Evolutionary conservation across 805 yeast species (phyloP), one percentile per base, ranked within the genome.

Genomic region (Sugiyamaella floridensis): DNA sequence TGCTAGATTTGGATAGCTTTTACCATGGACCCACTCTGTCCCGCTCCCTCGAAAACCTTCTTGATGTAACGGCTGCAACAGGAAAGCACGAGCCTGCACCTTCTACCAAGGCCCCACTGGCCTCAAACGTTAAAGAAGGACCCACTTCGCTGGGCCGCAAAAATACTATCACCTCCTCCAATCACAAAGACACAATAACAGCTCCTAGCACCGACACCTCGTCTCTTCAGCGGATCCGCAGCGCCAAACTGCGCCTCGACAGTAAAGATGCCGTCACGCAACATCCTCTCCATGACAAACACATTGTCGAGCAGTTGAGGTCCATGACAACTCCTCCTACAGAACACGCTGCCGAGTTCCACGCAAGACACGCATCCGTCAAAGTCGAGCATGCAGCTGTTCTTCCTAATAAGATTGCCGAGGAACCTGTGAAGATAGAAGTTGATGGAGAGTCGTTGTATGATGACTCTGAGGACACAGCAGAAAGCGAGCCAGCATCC

Each of bases 81-180:
- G 37, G 37, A 32, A 43, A 43, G 29, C 45, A 43, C 22, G 15
- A 18, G 45, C 26, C 45, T 16, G n/a, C 43, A n/a, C n/a, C n/a
- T 32, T 4, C 15, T 11, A 10, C 48, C 37, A 14, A 32, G n/a
- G n/a, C 37, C 37, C n/a, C 37, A 8, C 22, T 9, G n/a, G n/a
- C n/a, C 19, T n/a, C 43, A 45, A 16, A 10, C 43, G 9, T 15
- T 15, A 43, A 28, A 18, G 26, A 37, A 6, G 28, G 18, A 28
- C 15, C 50, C n/a, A 29, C 47, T 19, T 47, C 47, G n/a, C 57
- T 58, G 16, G 51, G 43, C 20, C 40, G 60, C 40, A 55, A 50
- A 14, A 58, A 55, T 44, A 58, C 61, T 14, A 58, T 58, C 47
- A 58, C 60, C 1, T 32, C 37, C 37, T 58, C 60, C 9, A 50